Evolutionary conservation across 1,284 basidiomycete species (phyloP).

Genomic region (Ustilago xerochloae): DNA sequence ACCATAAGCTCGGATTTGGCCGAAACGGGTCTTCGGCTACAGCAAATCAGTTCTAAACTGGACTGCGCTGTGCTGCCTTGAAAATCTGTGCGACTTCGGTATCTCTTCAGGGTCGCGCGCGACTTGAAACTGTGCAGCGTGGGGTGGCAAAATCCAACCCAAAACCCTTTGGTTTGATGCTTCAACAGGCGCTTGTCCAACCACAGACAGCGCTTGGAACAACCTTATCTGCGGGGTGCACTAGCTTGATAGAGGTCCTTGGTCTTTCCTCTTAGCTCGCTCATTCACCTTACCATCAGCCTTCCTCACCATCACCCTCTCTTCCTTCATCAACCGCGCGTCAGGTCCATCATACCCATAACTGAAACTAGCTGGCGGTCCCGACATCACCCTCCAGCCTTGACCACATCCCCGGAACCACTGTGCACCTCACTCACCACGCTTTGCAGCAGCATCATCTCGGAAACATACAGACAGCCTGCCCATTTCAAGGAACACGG

Average conservation of each 20-base stretch:
- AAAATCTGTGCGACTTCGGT: neutral
- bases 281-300: neutral
- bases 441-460: too few species aligned
- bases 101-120: neutral
- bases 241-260: neutral
- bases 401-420: too few species aligned
- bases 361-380: too few species aligned
- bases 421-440: too few species aligned
- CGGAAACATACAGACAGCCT: too few species aligned
- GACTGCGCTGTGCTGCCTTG: conserved; percentile 19
- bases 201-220: too few species aligned
- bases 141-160: conserved; percentile 19
- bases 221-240: conserved; percentile 23
- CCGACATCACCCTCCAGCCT: too few species aligned
- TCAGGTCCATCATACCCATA: too few species aligned
- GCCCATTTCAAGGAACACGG: too few species aligned
- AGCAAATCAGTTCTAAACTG: neutral
- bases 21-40: conserved; percentile 12
- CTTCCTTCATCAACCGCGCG: neutral
- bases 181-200: neutral
- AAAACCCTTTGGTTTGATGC: neutral
- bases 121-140: neutral
- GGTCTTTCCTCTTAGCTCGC: neutral
- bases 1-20: conserved; percentile 19
- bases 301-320: neutral